These are phyloP conservation scores for Cadophora sp. DNA, from an alignment of 2,329 filamentous ascomycete genomes.

Conservation along the genomic window DNA sequence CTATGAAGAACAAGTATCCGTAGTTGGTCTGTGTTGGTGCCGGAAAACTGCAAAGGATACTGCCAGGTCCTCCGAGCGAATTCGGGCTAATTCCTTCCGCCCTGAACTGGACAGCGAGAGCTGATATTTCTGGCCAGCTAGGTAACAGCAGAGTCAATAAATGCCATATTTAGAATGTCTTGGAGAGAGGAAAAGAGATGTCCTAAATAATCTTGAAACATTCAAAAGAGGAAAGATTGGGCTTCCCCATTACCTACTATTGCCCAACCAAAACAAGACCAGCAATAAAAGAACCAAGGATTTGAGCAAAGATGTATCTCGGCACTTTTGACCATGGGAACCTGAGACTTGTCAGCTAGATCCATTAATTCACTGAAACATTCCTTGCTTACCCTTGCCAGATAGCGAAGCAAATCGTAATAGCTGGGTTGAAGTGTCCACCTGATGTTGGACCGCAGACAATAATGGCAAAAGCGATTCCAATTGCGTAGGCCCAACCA, in stretches of 20 bases:
- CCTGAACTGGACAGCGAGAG: conserved; percentile 44
- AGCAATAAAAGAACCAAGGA: conserved; percentile 62
- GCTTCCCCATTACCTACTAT: conserved; percentile 45
- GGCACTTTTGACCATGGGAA: conserved; percentile 65
- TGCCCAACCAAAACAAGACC: conserved; percentile 60
- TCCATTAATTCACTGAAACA: background rate
- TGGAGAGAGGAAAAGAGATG: background rate
- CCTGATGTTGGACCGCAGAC: conserved; percentile 60
- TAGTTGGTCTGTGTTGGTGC: conserved; percentile 56
- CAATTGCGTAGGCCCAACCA: conserved; percentile 61
- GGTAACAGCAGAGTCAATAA: background rate
- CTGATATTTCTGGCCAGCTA: conserved; percentile 54
- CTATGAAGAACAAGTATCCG: conserved; percentile 63
- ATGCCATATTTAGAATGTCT: background rate
- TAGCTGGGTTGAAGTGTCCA: conserved; percentile 61
- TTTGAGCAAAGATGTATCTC: conserved; percentile 61
- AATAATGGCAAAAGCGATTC: conserved; percentile 65
- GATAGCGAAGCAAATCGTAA: conserved; percentile 52
- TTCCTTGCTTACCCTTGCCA: conserved; percentile 56
- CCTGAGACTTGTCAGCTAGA: conserved; percentile 3
- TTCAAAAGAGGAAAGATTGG: background rate
- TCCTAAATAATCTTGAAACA: background rate
- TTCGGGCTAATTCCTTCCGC: conserved; percentile 47
- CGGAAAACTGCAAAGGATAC: conserved; percentile 61
- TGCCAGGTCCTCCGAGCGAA: conserved; percentile 57